Evolutionary conservation across 371 early-diverging fungal genomes (phyloP), one percentile per base, ranked within the genome.

Genomic region (Mortierella sp.): DNA sequence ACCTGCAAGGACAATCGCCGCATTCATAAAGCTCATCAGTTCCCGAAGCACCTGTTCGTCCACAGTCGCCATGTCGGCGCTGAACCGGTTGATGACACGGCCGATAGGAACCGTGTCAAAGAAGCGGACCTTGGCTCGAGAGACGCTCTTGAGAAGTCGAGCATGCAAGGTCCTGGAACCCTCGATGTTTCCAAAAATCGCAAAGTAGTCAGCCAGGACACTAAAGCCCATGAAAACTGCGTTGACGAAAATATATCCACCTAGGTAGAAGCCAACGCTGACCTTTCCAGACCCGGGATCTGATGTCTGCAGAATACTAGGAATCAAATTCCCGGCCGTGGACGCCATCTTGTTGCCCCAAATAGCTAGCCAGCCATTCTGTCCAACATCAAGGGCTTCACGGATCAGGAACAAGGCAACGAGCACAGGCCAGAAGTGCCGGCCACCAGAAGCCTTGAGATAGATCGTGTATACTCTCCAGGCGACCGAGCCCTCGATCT

Each of bases 41-140:
- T 80, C 80, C 56, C 73, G 80, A 28, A 83, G 82, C 28, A 85
- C 66, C 8, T 67, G 70, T 0, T 84, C 80, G 34, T 85, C 86
- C 37, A 85, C 71, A 0, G 86, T 82, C 50, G 84, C 81, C 37
- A 85, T 81, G 39, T 85, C 86, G 24, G 86, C 86, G 53, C 87
- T 85, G 70, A 96, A 95, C 9, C 96, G 84, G 78, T 93, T 94
- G 76, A 95, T 66, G 48, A 96, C 90, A 15, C 95, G 89, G 8
- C 96, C 96, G 23, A 94, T 72, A 6, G 96, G 96, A 6, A 94
- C 95, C 26, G 81, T 87, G 48, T 95, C 95, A 64, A 93, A 94
- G 84, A 94, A 94, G 19, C 89, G 81, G 48, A 93, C 80, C 55
- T 83, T 84, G 21, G 91, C 88, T 17, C 83, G 84, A 46, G 87